Evolutionary conservation across 306 rosid genomes (phyloP).

Genomic region (Begonia masoniana): DNA sequence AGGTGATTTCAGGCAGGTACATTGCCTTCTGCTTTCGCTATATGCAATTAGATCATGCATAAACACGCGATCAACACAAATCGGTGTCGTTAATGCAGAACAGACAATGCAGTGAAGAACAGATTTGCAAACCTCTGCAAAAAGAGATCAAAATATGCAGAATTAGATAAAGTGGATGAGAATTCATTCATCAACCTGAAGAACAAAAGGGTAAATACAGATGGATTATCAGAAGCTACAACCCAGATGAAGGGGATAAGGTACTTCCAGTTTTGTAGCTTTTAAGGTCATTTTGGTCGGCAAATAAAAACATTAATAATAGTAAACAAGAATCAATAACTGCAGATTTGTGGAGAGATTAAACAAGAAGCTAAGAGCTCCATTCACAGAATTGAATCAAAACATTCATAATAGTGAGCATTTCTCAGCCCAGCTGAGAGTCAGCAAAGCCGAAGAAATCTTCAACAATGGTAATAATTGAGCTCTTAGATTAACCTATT

Average conservation of each 20-base stretch:
- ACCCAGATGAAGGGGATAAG: conserved; percentile 51
- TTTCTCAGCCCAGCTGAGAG: conserved; percentile 37
- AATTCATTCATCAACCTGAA: conserved; percentile 48
- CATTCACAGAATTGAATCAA: conserved; percentile 74
- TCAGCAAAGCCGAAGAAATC: conserved; percentile 8
- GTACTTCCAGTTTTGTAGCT: conserved; percentile 17
- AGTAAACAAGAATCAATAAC: conserved; percentile 1
- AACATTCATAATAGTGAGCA: conserved; percentile 36
- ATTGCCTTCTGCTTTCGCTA: conserved; percentile 8
- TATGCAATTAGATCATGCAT: not conserved
- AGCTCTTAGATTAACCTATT: not conserved
- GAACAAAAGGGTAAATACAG: conserved; percentile 52
- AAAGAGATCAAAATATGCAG: conserved; percentile 96
- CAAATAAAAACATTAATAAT: too few species aligned
- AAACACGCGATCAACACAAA: conserved; percentile 5
- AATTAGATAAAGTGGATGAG: conserved; percentile 75
- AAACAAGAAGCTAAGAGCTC: conserved; percentile 55
- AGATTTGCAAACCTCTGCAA: conserved; percentile 93
- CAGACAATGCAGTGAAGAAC: conserved; percentile 98
- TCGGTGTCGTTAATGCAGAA: conserved; percentile 38
- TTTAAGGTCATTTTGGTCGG: too few species aligned
- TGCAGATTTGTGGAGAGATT: conserved; percentile 45
- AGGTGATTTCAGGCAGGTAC: conserved; percentile 99
- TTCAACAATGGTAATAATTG: not conserved
- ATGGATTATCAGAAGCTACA: conserved; percentile 37